Base-by-base conservation (phyloP, 192 early-diverging fungal species). In the Coemansia sp. region DNA sequence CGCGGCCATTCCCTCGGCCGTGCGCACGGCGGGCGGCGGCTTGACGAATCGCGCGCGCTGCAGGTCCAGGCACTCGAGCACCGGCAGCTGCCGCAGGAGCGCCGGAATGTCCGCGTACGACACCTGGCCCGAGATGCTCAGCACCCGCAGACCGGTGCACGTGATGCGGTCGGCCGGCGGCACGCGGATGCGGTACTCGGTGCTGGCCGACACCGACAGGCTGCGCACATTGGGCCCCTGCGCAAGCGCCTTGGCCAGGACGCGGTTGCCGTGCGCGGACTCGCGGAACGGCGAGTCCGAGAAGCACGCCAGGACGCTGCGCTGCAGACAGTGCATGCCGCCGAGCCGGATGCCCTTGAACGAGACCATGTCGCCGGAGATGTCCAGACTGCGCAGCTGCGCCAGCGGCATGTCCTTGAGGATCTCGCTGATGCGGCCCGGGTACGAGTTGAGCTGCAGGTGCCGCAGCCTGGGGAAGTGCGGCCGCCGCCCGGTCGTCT, bases 281-380 rank as follows among this genome's bases (percentile, higher is more conserved):
- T 68, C 73, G 6, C 78, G 63, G 38, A 57, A 48, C 17, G 46
- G 50, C 11, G 63, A 59, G 5, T 62, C 68, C 0, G 72, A 71
- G 44, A 46, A 74, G 38, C 68, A 69, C 9, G 57, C 56, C 14
- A 79, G 46, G 5, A 41, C 39, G 72, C 71, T 61, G 4, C 39
- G 6, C 25, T 45, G 60, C 58, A 79, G 39, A 0, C 43, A 43
- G 0, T 61, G 65, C 20, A 81, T 54, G 2, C 50, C 69, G 9
- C 13, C 7, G 20, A 81, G 62, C 11, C 70, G 51, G 38, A 81
- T 17, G 41, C 74, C 74, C 70, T 81, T 81, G 59, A 63, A 81
- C 5, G 61, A 63, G 7, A 70, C 65, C 22, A 81, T 58, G 55
- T 81, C 64, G 42, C 69, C 78, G 12, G 78, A 65, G 14, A 81